phyloP scores from a whole-genome alignment of 345 rosid genomes.

The Eucalyptus pumila region DNA sequence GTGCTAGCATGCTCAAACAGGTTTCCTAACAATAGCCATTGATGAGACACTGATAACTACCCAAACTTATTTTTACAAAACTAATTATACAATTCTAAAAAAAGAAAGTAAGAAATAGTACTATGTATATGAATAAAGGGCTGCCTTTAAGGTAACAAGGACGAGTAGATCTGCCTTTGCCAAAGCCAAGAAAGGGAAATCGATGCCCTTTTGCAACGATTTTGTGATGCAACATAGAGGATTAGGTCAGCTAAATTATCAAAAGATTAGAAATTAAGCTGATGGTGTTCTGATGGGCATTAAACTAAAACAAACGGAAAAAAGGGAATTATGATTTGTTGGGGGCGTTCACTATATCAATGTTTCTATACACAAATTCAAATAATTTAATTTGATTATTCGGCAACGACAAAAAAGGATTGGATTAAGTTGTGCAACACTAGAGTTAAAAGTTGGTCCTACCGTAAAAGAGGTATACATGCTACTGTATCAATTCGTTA shows the following conservation, averaged over 20 bases:
- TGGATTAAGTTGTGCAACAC: background rate
- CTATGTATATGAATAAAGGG: background rate
- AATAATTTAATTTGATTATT: background rate
- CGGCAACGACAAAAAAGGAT: background rate
- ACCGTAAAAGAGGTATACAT: background rate
- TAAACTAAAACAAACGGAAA: background rate
- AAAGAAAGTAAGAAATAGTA: background rate
- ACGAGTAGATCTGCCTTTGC: background rate
- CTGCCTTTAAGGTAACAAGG: background rate
- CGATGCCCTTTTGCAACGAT: background rate
- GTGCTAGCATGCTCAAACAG: background rate
- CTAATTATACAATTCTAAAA: background rate
- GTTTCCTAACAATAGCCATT: background rate
- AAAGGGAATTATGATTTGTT: background rate
- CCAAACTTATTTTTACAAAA: background rate
- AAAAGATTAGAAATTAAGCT: background rate
- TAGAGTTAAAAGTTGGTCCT: background rate
- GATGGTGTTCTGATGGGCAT: background rate
- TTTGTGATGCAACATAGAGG: background rate
- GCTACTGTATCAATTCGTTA: background rate
- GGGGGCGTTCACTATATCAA: background rate
- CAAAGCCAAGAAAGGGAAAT: background rate
- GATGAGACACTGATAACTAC: background rate
- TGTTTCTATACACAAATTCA: background rate
- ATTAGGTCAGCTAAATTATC: background rate